phyloP scores from a whole-genome alignment of 345 rosid genomes.

The Litchi chinensis region DNA sequence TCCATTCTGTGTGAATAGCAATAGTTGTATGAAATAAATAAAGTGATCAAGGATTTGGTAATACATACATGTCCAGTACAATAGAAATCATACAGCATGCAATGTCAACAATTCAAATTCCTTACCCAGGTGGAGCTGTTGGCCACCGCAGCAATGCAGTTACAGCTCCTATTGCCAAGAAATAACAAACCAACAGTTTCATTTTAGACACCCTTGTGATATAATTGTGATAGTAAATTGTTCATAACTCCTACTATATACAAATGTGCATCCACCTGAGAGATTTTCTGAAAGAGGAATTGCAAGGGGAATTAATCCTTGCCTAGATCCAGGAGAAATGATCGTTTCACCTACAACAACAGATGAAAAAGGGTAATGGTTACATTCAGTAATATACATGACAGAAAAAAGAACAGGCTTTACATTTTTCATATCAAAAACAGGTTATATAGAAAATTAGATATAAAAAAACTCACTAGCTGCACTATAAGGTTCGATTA shows the following conservation, averaged over 20 bases:
- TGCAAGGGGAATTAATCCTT: conserved; percentile 72
- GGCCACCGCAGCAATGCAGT: conserved; percentile 93
- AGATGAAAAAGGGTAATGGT: background rate
- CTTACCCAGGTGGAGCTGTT: conserved; percentile 88
- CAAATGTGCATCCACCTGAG: conserved; percentile 48
- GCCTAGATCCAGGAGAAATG: conserved; percentile 71
- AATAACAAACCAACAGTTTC: conserved; percentile 18
- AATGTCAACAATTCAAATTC: background rate
- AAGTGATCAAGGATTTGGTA: conserved; percentile 2
- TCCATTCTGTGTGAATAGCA: conserved; percentile 69
- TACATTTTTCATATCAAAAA: background rate
- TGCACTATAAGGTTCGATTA: background rate
- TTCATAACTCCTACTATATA: background rate
- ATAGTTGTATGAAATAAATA: conserved; percentile 26
- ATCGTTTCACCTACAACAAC: conserved; percentile 64
- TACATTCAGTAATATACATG: no score
- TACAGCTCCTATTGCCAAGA: conserved; percentile 51
- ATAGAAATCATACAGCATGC: background rate
- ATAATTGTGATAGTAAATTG: background rate
- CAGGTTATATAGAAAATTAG: background rate
- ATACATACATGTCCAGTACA: background rate
- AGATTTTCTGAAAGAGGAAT: conserved; percentile 69
- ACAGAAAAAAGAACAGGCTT: background rate
- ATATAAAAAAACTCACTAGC: background rate
- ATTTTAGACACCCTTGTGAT: background rate